Conservation (phyloP, 441 rosid genomes). For the Erodium trifolium region DNA sequence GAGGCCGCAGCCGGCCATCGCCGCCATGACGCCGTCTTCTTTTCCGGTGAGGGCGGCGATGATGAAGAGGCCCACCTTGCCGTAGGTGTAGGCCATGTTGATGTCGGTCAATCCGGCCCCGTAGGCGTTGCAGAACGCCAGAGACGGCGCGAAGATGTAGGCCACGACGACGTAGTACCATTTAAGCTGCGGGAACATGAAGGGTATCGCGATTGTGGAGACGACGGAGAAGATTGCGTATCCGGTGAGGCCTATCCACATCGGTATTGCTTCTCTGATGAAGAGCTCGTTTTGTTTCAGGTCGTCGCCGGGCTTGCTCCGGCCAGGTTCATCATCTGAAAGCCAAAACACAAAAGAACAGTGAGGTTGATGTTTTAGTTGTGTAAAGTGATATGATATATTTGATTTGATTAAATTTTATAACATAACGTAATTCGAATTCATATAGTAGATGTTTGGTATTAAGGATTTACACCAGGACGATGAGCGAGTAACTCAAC, state of each 20-base stretch:
- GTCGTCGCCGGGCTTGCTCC: constrained; percentile 24
- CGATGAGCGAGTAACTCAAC: too few species aligned
- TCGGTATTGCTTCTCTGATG: constrained; percentile 60
- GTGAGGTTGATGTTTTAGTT: background rate
- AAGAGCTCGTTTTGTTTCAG: constrained; percentile 63
- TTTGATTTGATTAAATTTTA: too few species aligned
- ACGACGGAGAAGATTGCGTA: constrained; percentile 51
- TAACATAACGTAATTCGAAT: too few species aligned
- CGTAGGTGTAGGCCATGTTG: constrained; percentile 95
- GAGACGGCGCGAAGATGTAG: constrained; percentile 73
- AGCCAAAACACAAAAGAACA: constrained; percentile 8
- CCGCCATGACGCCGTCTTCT: constrained; percentile 61
- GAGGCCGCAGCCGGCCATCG: constrained; percentile 84
- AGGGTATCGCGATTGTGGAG: constrained; percentile 58
- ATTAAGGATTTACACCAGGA: too few species aligned
- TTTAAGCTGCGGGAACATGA: constrained; percentile 81
- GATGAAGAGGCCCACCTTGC: constrained; percentile 78
- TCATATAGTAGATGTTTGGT: too few species aligned
- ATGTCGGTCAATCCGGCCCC: constrained; percentile 94
- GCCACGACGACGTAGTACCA: constrained; percentile 84
- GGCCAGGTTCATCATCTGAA: constrained; percentile 24
- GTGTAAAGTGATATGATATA: too few species aligned
- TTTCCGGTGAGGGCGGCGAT: constrained; percentile 64
- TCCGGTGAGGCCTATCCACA: constrained; percentile 68
- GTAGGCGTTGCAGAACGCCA: constrained; percentile 90